Base-by-base conservation (phyloP, 371 early-diverging fungal genomes). In the Chytridium lagenaria region DNA sequence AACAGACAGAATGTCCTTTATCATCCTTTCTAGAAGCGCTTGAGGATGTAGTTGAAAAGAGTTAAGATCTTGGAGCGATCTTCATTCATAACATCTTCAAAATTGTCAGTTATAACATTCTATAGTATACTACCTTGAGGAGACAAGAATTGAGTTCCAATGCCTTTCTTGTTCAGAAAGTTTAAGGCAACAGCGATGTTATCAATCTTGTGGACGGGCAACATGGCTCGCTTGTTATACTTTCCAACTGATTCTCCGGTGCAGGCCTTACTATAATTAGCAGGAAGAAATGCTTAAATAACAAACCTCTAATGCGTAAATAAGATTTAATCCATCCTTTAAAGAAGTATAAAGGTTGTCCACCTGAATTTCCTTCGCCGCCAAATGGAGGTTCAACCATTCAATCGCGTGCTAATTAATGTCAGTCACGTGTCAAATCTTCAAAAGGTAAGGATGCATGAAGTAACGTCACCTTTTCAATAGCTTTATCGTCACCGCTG, bases 391-490 rank as follows among this genome's bases (percentile, higher is more conserved):
- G 76, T 86, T 84, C 44, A 86, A 65, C 83, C 84, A 86, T 1
- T 84, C 83, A 22, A 86, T n/a, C 0, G 81, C 86, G 7, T 64
- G 57, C 85, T 84, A 72, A 5, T 26, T 37, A 7, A 37, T 63
- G n/a, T 26, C 2, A 38, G 44, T 28, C 28, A 59, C n/a, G n/a
- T n/a, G n/a, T n/a, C n/a, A n/a, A n/a, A n/a, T n/a, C n/a, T n/a
- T n/a, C n/a, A n/a, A n/a, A n/a, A n/a, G n/a, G n/a, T n/a, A n/a
- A n/a, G n/a, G n/a, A n/a, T n/a, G n/a, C n/a, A n/a, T n/a, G n/a
- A n/a, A n/a, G n/a, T n/a, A n/a, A n/a, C n/a, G n/a, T n/a, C n/a
- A 80, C 84, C 79, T 82, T 83, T 76, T 85, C 86, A 61, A 85
- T 76, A 19, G 84, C 84, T 40, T 74, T 76, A 66, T 85, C 86